Evolutionary conservation across 768 basidiomycete genomes (phyloP).

Genomic region (Boletus pseudo-olivaceus): DNA sequence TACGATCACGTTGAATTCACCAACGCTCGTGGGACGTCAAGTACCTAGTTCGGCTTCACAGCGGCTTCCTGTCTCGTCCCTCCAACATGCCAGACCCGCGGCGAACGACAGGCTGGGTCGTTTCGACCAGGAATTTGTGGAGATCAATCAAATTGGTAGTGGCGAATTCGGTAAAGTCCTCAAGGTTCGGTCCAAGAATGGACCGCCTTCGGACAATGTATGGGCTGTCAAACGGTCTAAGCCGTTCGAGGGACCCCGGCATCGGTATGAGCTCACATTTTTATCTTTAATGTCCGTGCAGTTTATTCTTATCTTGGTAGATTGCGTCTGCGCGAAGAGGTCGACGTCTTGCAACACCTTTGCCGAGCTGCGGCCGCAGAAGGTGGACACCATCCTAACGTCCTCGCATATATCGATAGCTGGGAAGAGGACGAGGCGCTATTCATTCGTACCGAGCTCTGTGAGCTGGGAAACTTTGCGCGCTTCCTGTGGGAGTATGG

Average conservation of each 20-base stretch:
- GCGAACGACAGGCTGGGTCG: conserved; percentile 54
- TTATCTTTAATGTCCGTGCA: conserved; percentile 10
- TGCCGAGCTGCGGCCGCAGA: conserved; percentile 31
- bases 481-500: conserved; percentile 93
- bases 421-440: conserved; percentile 92
- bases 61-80: conserved; percentile 20
- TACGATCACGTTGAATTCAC: conserved; percentile 43
- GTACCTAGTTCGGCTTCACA: conserved; percentile 25
- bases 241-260: conserved; percentile 84
- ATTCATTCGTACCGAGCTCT: conserved; percentile 93
- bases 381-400: conserved; percentile 61
- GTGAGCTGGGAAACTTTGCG: conserved; percentile 88
- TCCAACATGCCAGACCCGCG: conserved; percentile 29
- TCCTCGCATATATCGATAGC: conserved; percentile 86
- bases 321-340: conserved; percentile 88
- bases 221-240: conserved; percentile 96
- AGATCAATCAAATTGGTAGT: conserved; percentile 78
- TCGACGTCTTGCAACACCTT: conserved; percentile 84
- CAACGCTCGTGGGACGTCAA: conserved; percentile 38
- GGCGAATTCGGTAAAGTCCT: conserved; percentile 95
- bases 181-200: conserved; percentile 70
- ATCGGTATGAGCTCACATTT: conserved; percentile 57
- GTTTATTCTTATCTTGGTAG: conserved; percentile 36
- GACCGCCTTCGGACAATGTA: conserved; percentile 42
- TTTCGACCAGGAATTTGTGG: conserved; percentile 78